Percentiles rank a stretch among this genome's conserved stretches.
These are phyloP conservation scores for Voacanga thouarsii DNA, from an alignment of 257 asterid species.

Conservation along the genomic window DNA sequence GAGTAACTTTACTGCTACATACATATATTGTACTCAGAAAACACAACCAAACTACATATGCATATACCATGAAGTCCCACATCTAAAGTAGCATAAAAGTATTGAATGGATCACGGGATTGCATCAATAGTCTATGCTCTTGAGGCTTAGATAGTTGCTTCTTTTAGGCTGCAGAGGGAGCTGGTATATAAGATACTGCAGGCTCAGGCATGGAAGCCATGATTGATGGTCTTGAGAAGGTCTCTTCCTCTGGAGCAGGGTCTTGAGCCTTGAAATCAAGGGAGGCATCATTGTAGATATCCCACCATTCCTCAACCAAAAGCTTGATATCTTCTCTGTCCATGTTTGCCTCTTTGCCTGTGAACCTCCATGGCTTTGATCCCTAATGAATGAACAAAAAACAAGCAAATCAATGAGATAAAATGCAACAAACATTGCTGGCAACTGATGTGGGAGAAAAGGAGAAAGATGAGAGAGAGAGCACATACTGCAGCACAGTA, in stretches of 20 bases:
- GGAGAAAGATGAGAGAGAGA: not conserved
- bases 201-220: constrained; percentile 49
- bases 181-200: constrained; percentile 47
- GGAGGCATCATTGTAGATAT: constrained; percentile 49
- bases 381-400: constrained; percentile 29
- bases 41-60: not conserved
- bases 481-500: constrained; percentile 61
- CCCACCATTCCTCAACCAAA: constrained; percentile 69
- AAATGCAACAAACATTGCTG: not conserved
- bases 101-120: not conserved
- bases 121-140: not conserved
- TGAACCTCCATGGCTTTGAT: constrained; percentile 71
- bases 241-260: constrained; percentile 26
- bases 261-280: constrained; percentile 51
- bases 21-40: no score
- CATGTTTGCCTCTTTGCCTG: constrained; percentile 59
- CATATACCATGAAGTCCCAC: not conserved
- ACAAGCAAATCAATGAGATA: not conserved
- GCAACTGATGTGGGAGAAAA: not conserved
- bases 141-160: not conserved
- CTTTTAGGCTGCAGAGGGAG: constrained; percentile 64
- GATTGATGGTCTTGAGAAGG: constrained; percentile 44
- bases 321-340: constrained; percentile 58
- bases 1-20: constrained; percentile 4
- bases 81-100: constrained; percentile 1